Conservation (phyloP, 139 green algal genomes). For the Chlamydomonas sp. region DNA sequence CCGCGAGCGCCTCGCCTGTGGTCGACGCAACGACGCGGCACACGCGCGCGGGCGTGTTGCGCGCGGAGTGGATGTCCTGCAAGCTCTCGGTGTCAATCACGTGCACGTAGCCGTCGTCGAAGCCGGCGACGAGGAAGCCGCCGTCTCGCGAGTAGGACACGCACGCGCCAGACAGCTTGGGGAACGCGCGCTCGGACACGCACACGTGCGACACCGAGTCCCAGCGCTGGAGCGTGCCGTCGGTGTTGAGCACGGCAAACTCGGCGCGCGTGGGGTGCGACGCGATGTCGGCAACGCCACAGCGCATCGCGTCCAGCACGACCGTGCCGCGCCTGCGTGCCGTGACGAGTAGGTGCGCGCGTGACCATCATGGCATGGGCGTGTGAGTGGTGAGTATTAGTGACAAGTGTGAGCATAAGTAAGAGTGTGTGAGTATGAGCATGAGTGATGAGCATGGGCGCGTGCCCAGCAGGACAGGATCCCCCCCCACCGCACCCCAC, state of each 20-base stretch:
- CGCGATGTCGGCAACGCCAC: slow-evolving; percentile 28
- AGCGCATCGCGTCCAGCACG: slow-evolving; percentile 24
- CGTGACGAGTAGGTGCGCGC: neutral
- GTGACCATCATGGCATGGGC: neutral
- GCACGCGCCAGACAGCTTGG: slow-evolving; percentile 8
- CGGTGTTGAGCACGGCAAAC: slow-evolving; percentile 26
- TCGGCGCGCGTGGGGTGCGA: slow-evolving; percentile 36
- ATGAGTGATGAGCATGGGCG: too few relatives aligned
- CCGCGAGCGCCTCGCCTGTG: slow-evolving; percentile 20
- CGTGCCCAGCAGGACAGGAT: neutral
- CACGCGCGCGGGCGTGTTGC: slow-evolving; percentile 24
- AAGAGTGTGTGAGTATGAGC: slow-evolving; percentile 1
- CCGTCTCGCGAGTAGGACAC: slow-evolving; percentile 36
- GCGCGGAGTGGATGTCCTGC: slow-evolving; percentile 18
- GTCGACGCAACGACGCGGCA: slow-evolving; percentile 15
- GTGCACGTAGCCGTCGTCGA: slow-evolving; percentile 28
- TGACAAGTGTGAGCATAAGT: neutral
- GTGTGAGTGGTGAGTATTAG: neutral
- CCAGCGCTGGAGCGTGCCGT: slow-evolving; percentile 40
- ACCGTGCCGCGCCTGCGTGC: slow-evolving; percentile 10
- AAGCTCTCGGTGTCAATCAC: slow-evolving; percentile 22
- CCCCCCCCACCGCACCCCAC: neutral
- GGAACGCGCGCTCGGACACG: slow-evolving; percentile 19
- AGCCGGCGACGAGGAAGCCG: slow-evolving; percentile 27
- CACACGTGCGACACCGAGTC: slow-evolving; percentile 29